Evolutionary conservation across 306 rosid genomes (phyloP).

Genomic region (Myrica gale): DNA sequence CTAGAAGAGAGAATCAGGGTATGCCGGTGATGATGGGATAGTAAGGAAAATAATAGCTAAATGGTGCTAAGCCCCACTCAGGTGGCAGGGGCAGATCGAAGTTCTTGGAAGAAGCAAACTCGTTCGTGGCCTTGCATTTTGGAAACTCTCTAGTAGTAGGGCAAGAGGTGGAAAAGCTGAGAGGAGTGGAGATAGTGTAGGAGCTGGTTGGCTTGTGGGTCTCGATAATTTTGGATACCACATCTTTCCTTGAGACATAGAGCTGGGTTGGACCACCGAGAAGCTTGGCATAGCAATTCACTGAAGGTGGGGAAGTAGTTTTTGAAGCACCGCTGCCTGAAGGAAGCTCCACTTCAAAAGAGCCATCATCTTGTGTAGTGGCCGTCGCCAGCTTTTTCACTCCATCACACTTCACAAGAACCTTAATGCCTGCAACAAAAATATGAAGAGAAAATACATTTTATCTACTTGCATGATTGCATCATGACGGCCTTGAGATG

Average conservation of each 20-base stretch:
- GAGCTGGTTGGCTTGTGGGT: slow-evolving; percentile 20
- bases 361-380: slow-evolving; percentile 57
- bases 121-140: slow-evolving; percentile 31
- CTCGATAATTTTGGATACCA: slow-evolving; percentile 43
- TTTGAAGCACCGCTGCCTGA: slow-evolving; percentile 18
- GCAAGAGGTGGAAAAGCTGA: slow-evolving; percentile 58
- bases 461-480: too few relatives aligned
- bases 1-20: slow-evolving; percentile 43
- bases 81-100: slow-evolving; percentile 66
- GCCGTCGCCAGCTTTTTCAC: slow-evolving; percentile 40
- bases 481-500: too few relatives aligned
- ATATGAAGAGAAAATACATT: too few relatives aligned
- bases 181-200: slow-evolving; percentile 61
- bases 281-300: slow-evolving; percentile 53
- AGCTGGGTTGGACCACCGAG: slow-evolving; percentile 64
- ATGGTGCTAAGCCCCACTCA: slow-evolving; percentile 86
- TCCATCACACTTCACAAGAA: slow-evolving; percentile 61
- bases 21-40: slow-evolving; percentile 87
- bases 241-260: slow-evolving; percentile 42
- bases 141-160: slow-evolving; percentile 23
- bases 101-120: slow-evolving; percentile 57
- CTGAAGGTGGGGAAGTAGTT: background rate
- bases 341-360: slow-evolving; percentile 53
- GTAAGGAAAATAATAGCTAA: slow-evolving; percentile 67
- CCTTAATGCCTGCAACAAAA: slow-evolving; percentile 50